Evolutionary conservation across 768 basidiomycete species (phyloP).

Genomic region (Gymnopilus junonius): DNA sequence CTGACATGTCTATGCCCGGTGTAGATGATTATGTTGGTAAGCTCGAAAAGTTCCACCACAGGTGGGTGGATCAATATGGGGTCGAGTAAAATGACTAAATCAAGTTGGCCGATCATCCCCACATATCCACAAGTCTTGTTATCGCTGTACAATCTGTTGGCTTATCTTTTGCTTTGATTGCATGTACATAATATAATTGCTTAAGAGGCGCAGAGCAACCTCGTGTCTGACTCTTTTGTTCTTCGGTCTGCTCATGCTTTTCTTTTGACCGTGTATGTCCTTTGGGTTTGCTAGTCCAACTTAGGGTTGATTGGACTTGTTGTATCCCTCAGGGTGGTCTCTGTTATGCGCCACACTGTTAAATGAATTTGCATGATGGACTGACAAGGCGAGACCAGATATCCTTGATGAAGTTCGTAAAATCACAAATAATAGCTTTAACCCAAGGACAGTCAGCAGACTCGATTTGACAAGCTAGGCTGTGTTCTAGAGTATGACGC

Average conservation of each 20-base stretch:
- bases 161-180: not conserved
- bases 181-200: conserved; percentile 1
- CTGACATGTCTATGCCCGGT: conserved; percentile 92
- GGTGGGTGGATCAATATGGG: conserved; percentile 39
- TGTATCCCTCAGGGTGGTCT: not conserved
- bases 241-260: not conserved
- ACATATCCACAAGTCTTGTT: not conserved
- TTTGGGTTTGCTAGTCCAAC: too few species aligned
- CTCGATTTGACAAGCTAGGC: not conserved
- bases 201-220: not conserved
- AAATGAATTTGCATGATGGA: not conserved
- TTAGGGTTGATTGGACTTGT: not conserved
- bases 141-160: not conserved
- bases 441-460: not conserved
- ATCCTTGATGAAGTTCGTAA: not conserved
- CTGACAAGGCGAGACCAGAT: not conserved
- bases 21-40: conserved; percentile 91
- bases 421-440: not conserved
- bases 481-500: not conserved
- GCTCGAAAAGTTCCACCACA: conserved; percentile 58
- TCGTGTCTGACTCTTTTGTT: not conserved
- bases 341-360: not conserved
- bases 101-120: not conserved
- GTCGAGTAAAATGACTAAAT: conserved; percentile 6
- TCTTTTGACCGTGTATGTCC: not conserved